Evolutionary conservation across 1,284 basidiomycete species (phyloP).

Genomic region (Mycosarcoma maydis): DNA sequence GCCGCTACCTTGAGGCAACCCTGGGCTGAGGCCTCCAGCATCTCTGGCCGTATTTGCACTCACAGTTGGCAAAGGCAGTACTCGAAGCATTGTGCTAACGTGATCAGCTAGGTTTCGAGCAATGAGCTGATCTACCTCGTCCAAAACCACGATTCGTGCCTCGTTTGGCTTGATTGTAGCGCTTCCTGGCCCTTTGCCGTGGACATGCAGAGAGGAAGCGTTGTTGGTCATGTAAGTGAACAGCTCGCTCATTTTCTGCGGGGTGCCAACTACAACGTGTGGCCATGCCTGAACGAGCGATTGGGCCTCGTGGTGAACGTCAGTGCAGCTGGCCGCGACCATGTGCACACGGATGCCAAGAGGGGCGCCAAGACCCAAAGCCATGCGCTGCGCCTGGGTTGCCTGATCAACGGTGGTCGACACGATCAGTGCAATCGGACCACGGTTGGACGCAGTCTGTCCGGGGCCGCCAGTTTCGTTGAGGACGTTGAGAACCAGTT

Average conservation of each 20-base stretch:
- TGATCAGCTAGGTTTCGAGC: slow-evolving; percentile 95
- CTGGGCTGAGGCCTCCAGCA: slow-evolving; percentile 26
- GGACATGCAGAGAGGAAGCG: slow-evolving; percentile 18
- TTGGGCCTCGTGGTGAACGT: slow-evolving; percentile 51
- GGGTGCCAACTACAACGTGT: slow-evolving; percentile 94
- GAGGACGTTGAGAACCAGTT: slow-evolving; percentile 53
- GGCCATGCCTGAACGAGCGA: slow-evolving; percentile 69
- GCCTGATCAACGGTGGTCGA: slow-evolving; percentile 98
- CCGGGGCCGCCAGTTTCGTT: slow-evolving; percentile 42
- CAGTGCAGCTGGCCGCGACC: slow-evolving; percentile 47
- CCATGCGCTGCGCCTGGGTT: slow-evolving; percentile 96
- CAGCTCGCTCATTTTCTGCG: slow-evolving; percentile 91
- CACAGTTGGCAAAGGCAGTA: slow-evolving; percentile 77
- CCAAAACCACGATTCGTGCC: slow-evolving; percentile 89
- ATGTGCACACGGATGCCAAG: slow-evolving; percentile 60
- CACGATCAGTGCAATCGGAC: slow-evolving; percentile 75
- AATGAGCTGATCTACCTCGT: slow-evolving; percentile 97
- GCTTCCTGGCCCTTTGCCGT: slow-evolving; percentile 17
- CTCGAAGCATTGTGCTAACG: slow-evolving; percentile 88
- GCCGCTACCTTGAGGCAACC: slow-evolving; percentile 18
- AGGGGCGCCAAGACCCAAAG: slow-evolving; percentile 88
- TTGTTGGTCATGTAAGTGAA: slow-evolving; percentile 79
- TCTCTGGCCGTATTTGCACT: slow-evolving; percentile 2
- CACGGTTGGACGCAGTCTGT: slow-evolving; percentile 64
- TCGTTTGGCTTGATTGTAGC: slow-evolving; percentile 73